A percentile compares a stretch with the other conserved stretches of the same genome.
These are phyloP conservation scores for Forsythia suspensa DNA, from an alignment of 257 asterid species.

Conservation along the genomic window DNA sequence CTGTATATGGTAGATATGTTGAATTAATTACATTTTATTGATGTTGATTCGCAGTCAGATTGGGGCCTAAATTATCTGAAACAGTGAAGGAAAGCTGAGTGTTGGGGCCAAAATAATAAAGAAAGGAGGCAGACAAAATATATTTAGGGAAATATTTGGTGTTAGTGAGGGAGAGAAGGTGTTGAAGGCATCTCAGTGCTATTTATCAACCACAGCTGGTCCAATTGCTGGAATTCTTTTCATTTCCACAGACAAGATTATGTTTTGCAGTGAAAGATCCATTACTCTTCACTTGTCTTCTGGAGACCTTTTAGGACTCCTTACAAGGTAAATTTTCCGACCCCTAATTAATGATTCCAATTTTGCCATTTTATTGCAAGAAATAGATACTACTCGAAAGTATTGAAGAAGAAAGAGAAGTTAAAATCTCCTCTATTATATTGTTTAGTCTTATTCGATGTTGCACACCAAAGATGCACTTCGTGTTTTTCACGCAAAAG, in stretches of 20 bases:
- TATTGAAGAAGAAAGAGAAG: neutral
- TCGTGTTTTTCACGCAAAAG: neutral
- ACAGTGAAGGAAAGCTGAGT: constrained; percentile 79
- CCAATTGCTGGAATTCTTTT: constrained; percentile 89
- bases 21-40: neutral
- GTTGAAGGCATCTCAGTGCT: constrained; percentile 82
- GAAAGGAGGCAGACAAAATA: constrained; percentile 79
- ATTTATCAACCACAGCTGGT: constrained; percentile 81
- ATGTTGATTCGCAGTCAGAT: constrained; percentile 36
- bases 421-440: neutral
- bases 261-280: constrained; percentile 82
- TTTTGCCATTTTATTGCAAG: neutral
- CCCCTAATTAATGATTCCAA: neutral
- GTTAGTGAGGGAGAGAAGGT: constrained; percentile 53
- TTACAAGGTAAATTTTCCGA: constrained; percentile 57
- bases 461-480: neutral
- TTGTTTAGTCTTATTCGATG: neutral
- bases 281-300: constrained; percentile 50
- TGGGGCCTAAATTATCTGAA: constrained; percentile 75
- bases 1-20: neutral
- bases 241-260: constrained; percentile 59
- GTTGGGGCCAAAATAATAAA: constrained; percentile 68
- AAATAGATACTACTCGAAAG: neutral
- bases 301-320: constrained; percentile 47
- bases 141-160: constrained; percentile 61